Percentiles rank a stretch among this genome's conserved stretches.
Evolutionary conservation across 2,329 filamentous ascomycete genomes (phyloP).

Genomic region (Leptographium galeiforme): DNA sequence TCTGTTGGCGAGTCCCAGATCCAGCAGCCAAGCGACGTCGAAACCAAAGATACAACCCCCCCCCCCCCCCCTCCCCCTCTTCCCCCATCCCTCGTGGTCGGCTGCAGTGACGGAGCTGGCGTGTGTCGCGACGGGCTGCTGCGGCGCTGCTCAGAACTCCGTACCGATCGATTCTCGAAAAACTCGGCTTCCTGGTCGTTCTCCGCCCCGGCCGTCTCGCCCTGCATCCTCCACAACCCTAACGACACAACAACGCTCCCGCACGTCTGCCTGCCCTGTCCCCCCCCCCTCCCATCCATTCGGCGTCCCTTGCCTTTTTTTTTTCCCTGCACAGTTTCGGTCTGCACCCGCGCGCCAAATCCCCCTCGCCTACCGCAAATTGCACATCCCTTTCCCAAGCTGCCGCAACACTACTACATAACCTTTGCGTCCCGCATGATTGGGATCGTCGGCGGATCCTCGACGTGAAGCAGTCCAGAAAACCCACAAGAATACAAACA

Average conservation of each 20-base stretch:
- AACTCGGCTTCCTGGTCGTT: not conserved
- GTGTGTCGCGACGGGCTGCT: not conserved
- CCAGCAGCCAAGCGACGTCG: not conserved
- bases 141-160: not conserved
- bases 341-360: not conserved
- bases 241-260: not conserved
- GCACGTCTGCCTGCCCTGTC: not conserved
- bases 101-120: not conserved
- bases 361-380: conserved; percentile 12
- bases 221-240: not conserved
- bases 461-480: too few relatives aligned
- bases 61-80: not conserved
- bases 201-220: not conserved
- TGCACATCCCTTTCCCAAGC: conserved; percentile 19
- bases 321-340: not conserved
- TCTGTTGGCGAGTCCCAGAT: not conserved
- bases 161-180: not conserved
- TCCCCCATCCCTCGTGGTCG: too few relatives aligned
- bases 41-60: not conserved
- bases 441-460: too few relatives aligned
- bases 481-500: too few relatives aligned
- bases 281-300: not conserved
- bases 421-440: too few relatives aligned
- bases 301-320: not conserved
- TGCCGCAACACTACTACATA: too few relatives aligned